phyloP scores from a whole-genome alignment of 1,284 basidiomycete species.

The Malassezia brasiliensis region DNA sequence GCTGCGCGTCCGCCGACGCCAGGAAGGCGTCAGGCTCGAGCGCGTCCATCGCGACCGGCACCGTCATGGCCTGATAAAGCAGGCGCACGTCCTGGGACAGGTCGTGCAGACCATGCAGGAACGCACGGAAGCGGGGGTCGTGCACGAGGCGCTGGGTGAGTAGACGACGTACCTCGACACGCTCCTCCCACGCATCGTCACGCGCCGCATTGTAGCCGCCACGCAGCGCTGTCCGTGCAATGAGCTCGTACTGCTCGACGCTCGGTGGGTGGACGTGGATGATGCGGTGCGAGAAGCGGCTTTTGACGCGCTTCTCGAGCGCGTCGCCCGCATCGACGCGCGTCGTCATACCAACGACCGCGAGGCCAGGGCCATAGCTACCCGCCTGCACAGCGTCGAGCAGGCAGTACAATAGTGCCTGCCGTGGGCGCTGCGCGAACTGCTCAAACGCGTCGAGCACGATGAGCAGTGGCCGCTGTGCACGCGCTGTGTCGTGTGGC shows the following conservation, averaged over 20 bases:
- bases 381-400: conserved; percentile 44
- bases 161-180: conserved; percentile 4
- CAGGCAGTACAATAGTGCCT: conserved; percentile 45
- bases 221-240: conserved; percentile 23
- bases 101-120: conserved; percentile 25
- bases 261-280: conserved; percentile 31
- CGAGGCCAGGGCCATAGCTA: conserved; percentile 35
- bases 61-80: conserved; percentile 18
- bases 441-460: conserved; percentile 40
- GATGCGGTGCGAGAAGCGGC: conserved; percentile 41
- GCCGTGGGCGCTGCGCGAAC: conserved; percentile 32
- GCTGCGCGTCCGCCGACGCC: conserved; percentile 11
- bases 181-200: conserved; percentile 12
- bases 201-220: not conserved
- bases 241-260: conserved; percentile 18
- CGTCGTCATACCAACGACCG: conserved; percentile 34
- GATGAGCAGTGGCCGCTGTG: conserved; percentile 33
- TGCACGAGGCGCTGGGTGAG: conserved; percentile 15
- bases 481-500: not conserved
- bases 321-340: conserved; percentile 37
- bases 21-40: conserved; percentile 17
- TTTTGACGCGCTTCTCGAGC: conserved; percentile 45
- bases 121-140: conserved; percentile 14
- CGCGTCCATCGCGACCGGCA: conserved; percentile 7
- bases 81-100: conserved; percentile 28